phyloP scores from a whole-genome alignment of 495 filamentous ascomycete species.

The Oleoguttula mirabilis region DNA sequence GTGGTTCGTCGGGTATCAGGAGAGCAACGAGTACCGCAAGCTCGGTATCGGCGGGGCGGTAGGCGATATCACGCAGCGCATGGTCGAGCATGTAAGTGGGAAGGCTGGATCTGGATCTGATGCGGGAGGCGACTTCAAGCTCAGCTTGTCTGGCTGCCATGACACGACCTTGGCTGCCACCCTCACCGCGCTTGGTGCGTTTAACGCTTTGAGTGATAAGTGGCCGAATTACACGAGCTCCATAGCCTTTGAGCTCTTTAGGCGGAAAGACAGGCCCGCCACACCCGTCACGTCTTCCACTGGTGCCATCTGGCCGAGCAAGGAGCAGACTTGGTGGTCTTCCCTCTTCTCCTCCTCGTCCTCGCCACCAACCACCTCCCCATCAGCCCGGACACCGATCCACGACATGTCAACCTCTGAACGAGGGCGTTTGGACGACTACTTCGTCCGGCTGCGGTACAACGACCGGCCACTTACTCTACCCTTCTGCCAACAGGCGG shows the following conservation, averaged over 20 bases:
- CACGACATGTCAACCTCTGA: slow-evolving; percentile 39
- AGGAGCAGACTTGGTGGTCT: slow-evolving; percentile 33
- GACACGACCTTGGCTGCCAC: slow-evolving; percentile 84
- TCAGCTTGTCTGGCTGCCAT: slow-evolving; percentile 78
- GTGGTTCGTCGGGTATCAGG: slow-evolving; percentile 81
- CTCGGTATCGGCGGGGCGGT: slow-evolving; percentile 76
- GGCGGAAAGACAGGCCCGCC: slow-evolving; percentile 21
- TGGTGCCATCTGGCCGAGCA: slow-evolving; percentile 3
- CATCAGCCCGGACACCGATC: slow-evolving; percentile 37
- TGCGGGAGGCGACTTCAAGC: slow-evolving; percentile 48
- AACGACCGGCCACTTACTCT: slow-evolving; percentile 73
- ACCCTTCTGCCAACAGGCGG: slow-evolving; percentile 62
- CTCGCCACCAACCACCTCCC: background rate
- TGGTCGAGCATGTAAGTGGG: slow-evolving; percentile 39
- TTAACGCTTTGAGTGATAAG: slow-evolving; percentile 32
- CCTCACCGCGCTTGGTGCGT: slow-evolving; percentile 67
- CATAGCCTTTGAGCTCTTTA: slow-evolving; percentile 81
- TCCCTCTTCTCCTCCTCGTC: slow-evolving; percentile 32
- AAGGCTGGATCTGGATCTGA: slow-evolving; percentile 35
- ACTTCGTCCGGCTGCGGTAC: slow-evolving; percentile 91
- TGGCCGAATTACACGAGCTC: slow-evolving; percentile 94
- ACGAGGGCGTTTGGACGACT: slow-evolving; percentile 45
- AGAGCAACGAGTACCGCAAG: slow-evolving; percentile 71
- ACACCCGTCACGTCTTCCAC: slow-evolving; percentile 19
- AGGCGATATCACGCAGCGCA: slow-evolving; percentile 73